Percentiles rank a stretch among this genome's conserved stretches.
Evolutionary conservation across 192 early-diverging fungal species (phyloP).

Genomic region (Linnemannia schmuckeri): DNA sequence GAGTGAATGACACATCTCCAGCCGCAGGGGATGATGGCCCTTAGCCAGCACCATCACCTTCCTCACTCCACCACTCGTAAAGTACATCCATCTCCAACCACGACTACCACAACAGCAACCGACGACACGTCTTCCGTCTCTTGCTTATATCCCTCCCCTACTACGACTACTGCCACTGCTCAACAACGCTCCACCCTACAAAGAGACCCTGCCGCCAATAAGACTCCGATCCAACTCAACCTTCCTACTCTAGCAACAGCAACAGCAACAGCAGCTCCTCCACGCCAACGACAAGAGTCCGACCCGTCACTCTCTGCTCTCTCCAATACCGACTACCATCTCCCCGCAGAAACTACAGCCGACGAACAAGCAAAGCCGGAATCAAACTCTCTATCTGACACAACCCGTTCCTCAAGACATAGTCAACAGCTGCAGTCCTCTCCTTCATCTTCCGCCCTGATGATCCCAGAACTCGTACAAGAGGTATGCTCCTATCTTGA

Average conservation of each 20-base stretch:
- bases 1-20: neutral
- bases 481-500: constrained; percentile 40
- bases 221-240: constrained; percentile 4
- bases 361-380: neutral
- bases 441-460: neutral
- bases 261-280: neutral
- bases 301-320: neutral
- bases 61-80: neutral
- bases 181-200: neutral
- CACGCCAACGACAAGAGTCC: neutral
- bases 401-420: neutral
- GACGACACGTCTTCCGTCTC: neutral
- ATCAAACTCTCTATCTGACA: neutral
- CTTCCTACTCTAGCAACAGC: neutral
- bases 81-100: neutral
- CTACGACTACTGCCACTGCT: neutral
- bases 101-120: neutral
- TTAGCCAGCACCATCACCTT: neutral
- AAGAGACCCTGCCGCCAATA: neutral
- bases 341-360: neutral
- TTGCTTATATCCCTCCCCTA: neutral
- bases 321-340: neutral
- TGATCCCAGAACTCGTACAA: constrained; percentile 33
- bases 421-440: neutral
- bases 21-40: neutral